These are phyloP conservation scores for Didymella exigua DNA, from an alignment of 2,329 filamentous ascomycete genomes.

Conservation along the genomic window DNA sequence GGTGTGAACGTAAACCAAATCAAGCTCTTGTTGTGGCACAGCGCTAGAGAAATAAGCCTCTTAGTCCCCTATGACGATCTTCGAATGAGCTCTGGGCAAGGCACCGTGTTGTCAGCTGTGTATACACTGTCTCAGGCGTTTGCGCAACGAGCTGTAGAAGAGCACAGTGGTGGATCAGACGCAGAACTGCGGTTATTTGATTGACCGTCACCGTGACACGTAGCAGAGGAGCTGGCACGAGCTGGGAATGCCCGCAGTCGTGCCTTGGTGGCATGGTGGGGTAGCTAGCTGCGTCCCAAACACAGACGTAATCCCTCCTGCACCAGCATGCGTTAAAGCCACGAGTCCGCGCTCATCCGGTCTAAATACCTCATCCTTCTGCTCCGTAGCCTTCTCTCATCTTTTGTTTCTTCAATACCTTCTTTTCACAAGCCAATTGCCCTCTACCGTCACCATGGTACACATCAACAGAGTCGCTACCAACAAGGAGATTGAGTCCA, in stretches of 20 bases:
- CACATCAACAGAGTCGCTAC: conserved; percentile 55
- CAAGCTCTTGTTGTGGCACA: conserved; percentile 19
- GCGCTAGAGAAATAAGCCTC: conserved; percentile 26
- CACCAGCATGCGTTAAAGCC: conserved; percentile 1
- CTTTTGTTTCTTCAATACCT: neutral
- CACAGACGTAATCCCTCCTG: conserved; percentile 16
- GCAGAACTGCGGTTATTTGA: neutral
- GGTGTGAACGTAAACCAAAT: conserved; percentile 17
- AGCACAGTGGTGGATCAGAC: neutral
- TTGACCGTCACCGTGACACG: conserved; percentile 2
- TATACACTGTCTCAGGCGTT: neutral
- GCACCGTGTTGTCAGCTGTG: conserved; percentile 6
- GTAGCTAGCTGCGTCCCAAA: conserved; percentile 14
- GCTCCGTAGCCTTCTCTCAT: neutral
- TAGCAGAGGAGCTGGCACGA: conserved; percentile 13
- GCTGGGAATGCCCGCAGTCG: conserved; percentile 5
- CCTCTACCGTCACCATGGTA: conserved; percentile 50
- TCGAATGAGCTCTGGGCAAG: conserved; percentile 14
- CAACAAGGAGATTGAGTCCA: conserved; percentile 46
- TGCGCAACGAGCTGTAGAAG: neutral
- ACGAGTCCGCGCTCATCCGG: neutral
- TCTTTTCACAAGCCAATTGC: conserved; percentile 3
- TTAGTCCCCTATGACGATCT: conserved; percentile 18
- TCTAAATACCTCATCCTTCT: conserved; percentile 17
- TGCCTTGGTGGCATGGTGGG: conserved; percentile 6